Evolutionary conservation across 768 basidiomycete species (phyloP).

Genomic region (Amanita thiersii): DNA sequence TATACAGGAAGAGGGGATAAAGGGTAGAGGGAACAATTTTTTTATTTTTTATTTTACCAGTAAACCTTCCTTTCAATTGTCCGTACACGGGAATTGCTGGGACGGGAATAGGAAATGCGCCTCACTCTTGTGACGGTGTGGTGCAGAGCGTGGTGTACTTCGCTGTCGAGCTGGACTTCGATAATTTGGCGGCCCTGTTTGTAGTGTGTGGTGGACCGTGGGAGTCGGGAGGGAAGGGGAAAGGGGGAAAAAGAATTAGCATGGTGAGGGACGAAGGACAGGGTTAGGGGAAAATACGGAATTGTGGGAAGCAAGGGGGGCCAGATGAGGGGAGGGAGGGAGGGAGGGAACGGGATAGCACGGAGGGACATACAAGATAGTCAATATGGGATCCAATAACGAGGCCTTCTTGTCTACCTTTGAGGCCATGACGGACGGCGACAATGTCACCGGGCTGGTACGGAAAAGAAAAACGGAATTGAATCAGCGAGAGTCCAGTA

Average conservation of each 20-base stretch:
- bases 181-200: constrained; percentile 81
- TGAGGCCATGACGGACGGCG: constrained; percentile 55
- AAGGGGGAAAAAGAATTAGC: background rate
- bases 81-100: constrained; percentile 28
- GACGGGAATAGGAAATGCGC: constrained; percentile 56
- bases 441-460: constrained; percentile 79
- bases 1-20: background rate
- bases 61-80: constrained; percentile 71
- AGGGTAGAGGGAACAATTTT: background rate
- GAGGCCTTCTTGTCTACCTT: constrained; percentile 68
- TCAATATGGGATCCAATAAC: constrained; percentile 73
- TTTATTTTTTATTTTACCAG: constrained; percentile 39
- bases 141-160: constrained; percentile 68
- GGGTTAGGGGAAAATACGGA: background rate
- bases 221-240: constrained; percentile 1
- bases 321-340: background rate
- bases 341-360: background rate
- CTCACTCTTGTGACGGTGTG: constrained; percentile 74
- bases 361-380: constrained; percentile 54
- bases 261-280: background rate
- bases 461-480: background rate
- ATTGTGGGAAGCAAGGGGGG: background rate
- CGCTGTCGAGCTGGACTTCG: constrained; percentile 72
- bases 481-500: background rate
- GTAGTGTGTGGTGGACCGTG: constrained; percentile 2